Base-by-base conservation (phyloP, 345 rosid genomes). In the Mercurialis annua region DNA sequence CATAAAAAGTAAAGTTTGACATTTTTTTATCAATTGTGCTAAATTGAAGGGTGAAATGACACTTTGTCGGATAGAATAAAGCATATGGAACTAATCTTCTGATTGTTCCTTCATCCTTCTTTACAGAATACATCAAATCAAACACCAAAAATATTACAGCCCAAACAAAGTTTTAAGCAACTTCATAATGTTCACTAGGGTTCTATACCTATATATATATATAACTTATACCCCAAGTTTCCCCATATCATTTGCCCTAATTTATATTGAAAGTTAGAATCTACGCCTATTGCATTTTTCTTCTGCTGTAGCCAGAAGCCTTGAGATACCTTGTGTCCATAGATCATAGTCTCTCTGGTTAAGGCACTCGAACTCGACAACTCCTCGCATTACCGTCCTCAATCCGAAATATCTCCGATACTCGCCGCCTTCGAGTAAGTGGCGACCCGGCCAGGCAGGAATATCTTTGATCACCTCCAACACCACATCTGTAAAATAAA, bases 311-410 rank as follows among this genome's bases (percentile, higher is more conserved):
- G 86, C 64, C 53, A 94, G 87, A 34, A 89, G 97, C 69, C 92
- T 87, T 3, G 95, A 67, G 11, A 94, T 92, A n/a, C 97, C 97
- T 43, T 86, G 91, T 66, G 99, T 89, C 96, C 96, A 94, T 42
- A 86, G 64, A 69, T 94, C 96, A 62, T 91, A 85, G 59, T 94
- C 97, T 59, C 79, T 87, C 80, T 87, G 96, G 79, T 66, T 87
- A 65, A 66, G 50, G 81, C 96, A 90, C 69, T 93, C 97, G 21
- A 93, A 94, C 56, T 94, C 96, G 0, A 94, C 83, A 24, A 83
- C 79, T 14, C 96, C 91, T 11, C 82, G 82, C 55, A 55, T 20
- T 60, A 84, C 68, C 0, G 96, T 87, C 86, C 87, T 86, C 67
- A 89, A 74, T 15, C 77, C 99, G 10, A 94, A 94, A 75, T 94